Conservation (phyloP, 2,329 filamentous ascomycete genomes). For the Beauveria brongniartii region DNA sequence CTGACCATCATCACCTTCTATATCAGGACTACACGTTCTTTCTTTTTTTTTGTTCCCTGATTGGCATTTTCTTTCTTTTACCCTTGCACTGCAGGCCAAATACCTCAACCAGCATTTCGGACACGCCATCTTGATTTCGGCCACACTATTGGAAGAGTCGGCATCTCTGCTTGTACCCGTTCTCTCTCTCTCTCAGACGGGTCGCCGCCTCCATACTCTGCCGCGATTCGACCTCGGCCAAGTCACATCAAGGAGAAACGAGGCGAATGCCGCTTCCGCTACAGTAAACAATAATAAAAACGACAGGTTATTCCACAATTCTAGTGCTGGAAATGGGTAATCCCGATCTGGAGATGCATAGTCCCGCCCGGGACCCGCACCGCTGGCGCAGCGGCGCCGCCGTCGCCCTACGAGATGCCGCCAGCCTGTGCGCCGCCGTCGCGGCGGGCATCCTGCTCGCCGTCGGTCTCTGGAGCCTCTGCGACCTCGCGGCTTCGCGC, state of each 20-base stretch:
- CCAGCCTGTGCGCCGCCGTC: slow-evolving; percentile 7
- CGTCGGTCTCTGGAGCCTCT: neutral
- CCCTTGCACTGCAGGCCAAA: too few relatives aligned
- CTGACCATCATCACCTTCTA: too few relatives aligned
- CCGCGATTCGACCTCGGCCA: neutral
- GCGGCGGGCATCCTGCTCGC: slow-evolving; percentile 1
- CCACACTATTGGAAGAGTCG: too few relatives aligned
- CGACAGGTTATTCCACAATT: neutral
- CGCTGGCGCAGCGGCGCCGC: neutral
- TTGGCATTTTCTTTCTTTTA: too few relatives aligned
- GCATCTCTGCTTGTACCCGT: too few relatives aligned
- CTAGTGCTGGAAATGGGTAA: neutral
- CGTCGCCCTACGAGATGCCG: slow-evolving; percentile 2
- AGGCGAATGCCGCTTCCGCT: neutral
- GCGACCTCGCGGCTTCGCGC: neutral
- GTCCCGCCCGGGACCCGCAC: neutral
- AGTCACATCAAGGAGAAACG: neutral
- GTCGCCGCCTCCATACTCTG: too few relatives aligned
- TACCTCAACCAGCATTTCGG: too few relatives aligned
- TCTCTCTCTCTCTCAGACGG: neutral
- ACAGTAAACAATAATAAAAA: neutral
- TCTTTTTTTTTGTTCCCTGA: too few relatives aligned
- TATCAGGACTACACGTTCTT: too few relatives aligned
- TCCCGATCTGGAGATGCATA: slow-evolving; percentile 1
- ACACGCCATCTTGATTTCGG: too few relatives aligned